Conservation (phyloP, 768 basidiomycete species). For the Calocera cornea region DNA sequence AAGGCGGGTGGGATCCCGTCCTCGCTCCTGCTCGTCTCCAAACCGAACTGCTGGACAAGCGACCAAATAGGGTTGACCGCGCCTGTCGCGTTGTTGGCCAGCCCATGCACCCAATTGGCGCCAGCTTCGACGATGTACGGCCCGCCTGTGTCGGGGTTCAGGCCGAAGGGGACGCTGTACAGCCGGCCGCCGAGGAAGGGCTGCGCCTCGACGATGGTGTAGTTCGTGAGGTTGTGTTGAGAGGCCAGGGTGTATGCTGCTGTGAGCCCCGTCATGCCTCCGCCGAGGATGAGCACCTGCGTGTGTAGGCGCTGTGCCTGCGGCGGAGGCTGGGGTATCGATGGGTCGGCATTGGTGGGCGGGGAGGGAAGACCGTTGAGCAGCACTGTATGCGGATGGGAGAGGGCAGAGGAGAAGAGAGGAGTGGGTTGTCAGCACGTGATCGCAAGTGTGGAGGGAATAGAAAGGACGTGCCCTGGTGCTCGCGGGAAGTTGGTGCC, state of each 20-base stretch:
- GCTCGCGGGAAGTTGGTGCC: background rate
- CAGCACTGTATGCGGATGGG: background rate
- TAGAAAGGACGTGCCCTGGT: background rate
- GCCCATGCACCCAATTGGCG: background rate
- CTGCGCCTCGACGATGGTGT: background rate
- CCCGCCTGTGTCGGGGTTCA: background rate
- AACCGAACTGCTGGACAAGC: background rate
- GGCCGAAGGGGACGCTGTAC: background rate
- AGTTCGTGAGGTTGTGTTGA: background rate
- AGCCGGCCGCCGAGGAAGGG: background rate
- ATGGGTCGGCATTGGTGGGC: background rate
- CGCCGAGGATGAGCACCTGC: background rate
- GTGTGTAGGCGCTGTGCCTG: background rate
- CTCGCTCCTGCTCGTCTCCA: background rate
- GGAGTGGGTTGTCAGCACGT: conserved; percentile 4
- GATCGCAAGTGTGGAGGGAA: background rate
- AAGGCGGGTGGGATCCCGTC: background rate
- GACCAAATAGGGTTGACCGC: background rate
- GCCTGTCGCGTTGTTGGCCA: background rate
- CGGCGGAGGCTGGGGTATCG: background rate
- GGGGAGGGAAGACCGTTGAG: conserved; percentile 2
- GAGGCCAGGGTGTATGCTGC: background rate
- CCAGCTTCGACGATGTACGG: background rate
- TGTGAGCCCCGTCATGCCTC: background rate
- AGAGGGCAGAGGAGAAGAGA: too few relatives aligned